These are phyloP conservation scores for Fraxinus angustifolia DNA, from an alignment of 305 asterid species.

Conservation along the genomic window DNA sequence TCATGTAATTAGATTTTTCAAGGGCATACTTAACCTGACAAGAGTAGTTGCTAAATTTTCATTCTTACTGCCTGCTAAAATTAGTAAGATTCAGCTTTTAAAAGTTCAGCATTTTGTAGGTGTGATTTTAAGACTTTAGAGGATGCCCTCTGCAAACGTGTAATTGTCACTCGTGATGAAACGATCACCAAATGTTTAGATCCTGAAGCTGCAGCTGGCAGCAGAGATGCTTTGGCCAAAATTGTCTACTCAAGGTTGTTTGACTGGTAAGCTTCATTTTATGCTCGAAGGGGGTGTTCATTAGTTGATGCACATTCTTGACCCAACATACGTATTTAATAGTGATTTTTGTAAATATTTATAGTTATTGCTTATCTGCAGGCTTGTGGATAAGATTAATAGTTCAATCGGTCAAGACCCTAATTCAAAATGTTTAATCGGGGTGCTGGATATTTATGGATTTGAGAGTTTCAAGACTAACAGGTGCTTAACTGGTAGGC, in stretches of 20 bases:
- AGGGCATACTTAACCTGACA: constrained; percentile 14
- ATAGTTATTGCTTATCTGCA: constrained; percentile 33
- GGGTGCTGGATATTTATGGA: constrained; percentile 97
- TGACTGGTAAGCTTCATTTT: constrained; percentile 64
- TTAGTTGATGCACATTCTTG: not conserved
- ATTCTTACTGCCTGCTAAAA: constrained; percentile 4
- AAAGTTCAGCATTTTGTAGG: constrained; percentile 45
- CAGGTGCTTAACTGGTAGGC: constrained; percentile 96
- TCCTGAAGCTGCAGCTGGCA: constrained; percentile 80
- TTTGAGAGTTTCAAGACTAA: constrained; percentile 99
- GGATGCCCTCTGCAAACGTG: constrained; percentile 90
- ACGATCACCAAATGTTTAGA: constrained; percentile 83
- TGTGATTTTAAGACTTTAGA: constrained; percentile 87
- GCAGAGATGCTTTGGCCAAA: constrained; percentile 96
- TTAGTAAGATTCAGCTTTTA: constrained; percentile 3
- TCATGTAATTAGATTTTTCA: constrained; percentile 57
- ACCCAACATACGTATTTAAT: not conserved
- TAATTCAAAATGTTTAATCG: constrained; percentile 69
- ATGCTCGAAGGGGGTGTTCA: not conserved
- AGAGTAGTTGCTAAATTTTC: not conserved
- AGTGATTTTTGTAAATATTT: constrained; percentile 3
- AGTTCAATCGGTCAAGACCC: constrained; percentile 93
- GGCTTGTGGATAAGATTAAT: constrained; percentile 94
- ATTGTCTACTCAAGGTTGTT: constrained; percentile 89
- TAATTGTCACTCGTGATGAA: constrained; percentile 96